A percentile compares a stretch with the other conserved stretches of the same genome.
Conservation (phyloP, 2,329 filamentous ascomycete species). For the Pochonia chlamydosporia region DNA sequence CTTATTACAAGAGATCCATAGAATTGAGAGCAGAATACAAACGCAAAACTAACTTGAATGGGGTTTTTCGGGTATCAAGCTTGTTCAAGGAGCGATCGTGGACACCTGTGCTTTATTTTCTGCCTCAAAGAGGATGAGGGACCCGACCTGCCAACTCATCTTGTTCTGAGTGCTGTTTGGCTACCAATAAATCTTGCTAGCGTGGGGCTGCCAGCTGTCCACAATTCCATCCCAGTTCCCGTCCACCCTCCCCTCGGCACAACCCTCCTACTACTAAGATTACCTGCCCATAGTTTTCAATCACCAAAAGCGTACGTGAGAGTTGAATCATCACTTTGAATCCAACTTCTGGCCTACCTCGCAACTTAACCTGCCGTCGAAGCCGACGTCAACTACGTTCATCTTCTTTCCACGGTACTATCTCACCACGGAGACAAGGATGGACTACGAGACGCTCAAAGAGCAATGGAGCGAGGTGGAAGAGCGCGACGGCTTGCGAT, state of each 20-base stretch:
- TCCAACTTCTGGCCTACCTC: neutral
- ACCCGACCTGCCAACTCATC: neutral
- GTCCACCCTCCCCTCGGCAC: neutral
- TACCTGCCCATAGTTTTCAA: neutral
- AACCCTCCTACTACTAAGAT: too few species aligned
- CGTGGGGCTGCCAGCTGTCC: constrained; percentile 1
- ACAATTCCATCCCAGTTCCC: neutral
- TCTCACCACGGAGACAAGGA: constrained; percentile 28
- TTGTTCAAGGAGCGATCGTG: too few species aligned
- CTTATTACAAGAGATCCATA: too few species aligned
- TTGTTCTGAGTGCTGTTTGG: neutral
- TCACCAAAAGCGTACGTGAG: neutral
- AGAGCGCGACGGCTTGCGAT: constrained; percentile 88
- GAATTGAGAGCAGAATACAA: too few species aligned
- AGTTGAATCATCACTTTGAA: neutral
- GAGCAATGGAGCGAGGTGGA: constrained; percentile 96
- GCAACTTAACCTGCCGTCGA: too few species aligned
- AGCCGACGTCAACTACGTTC: too few species aligned
- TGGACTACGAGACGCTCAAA: constrained; percentile 92
- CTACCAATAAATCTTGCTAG: neutral
- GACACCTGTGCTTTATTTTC: too few species aligned
- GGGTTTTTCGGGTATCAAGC: too few species aligned
- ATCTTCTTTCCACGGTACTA: too few species aligned
- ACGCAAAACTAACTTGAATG: too few species aligned
- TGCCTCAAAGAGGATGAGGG: too few species aligned